Base-by-base conservation (phyloP, 768 basidiomycete species). In the Lactarius hatsudake region DNA sequence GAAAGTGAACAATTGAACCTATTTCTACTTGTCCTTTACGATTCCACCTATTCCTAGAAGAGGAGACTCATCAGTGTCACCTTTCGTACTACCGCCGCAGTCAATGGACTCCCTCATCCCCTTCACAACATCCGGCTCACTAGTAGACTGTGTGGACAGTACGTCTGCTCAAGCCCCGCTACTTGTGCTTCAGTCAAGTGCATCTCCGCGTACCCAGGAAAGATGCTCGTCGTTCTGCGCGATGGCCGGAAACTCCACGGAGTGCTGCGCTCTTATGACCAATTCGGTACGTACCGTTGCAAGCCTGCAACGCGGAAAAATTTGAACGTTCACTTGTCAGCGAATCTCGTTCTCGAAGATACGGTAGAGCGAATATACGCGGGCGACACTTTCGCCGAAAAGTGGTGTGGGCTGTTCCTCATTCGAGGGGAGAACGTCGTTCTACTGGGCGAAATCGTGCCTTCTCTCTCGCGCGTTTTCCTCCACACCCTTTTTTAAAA, bases 121-220 rank as follows among this genome's bases (percentile, higher is more conserved):
- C 62, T 98, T 98, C 81, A 99, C 97, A 68, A 99, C 97, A 26
- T 98, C 96, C 61, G 97, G 97, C 75, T 95, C 96, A 71, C 87
- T 99, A 71, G 92, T 98, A 79, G 97, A 98, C 85, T 94, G 94
- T 79, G 97, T 99, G 82, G 97, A 99, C 89, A 97, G 97, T 99
- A 89, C 90, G 97, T 92, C 85, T 86, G 79, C 82, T 72, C 69
- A 72, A 78, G 74, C 77, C 78, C 77, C 59, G 51, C 54, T 66
- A 63, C 58, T 45, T 58, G 61, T 60, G 53, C 64, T 53, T 65
- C 64, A 59, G 57, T 69, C 57, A 68, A 48, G 58, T 59, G 59
- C 66, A 67, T 68, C 59, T 36, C 55, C 53, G 53, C 61, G 26
- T 61, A 59, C 66, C 63, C 74, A 99, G 97, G 98, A 84, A 98